Evolutionary conservation across 352 stramenopile genomes (phyloP), one percentile per base, ranked within the genome.

Genomic region (Phytophthora uliginosa): DNA sequence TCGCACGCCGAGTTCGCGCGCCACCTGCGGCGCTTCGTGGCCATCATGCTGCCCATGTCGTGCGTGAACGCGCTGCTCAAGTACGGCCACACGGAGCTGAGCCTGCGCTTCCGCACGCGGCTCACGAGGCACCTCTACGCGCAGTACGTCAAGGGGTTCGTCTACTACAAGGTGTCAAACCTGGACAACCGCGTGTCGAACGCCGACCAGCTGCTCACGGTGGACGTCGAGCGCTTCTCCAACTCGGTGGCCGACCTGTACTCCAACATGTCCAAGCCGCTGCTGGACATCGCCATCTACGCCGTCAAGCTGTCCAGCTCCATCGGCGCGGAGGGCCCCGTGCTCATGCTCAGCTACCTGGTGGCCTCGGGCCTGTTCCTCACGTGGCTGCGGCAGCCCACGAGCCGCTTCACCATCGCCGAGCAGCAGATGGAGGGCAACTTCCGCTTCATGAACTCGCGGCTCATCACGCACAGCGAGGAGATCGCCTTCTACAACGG

Each of bases 401-500:
- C 83, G 22, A 90, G 82, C 64, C 84, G 82, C 51, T 96, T 97
- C 58, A 95, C 85, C 12, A 92, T 94, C 55, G 85, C 88, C 1
- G 87, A 96, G 64, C 86, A 95, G 48, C 84, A 93, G 56, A 84
- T 95, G 74, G 89, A 96, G 60, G 90, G 89, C 68, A 92, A 82
- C 45, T 96, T 95, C 74, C 88, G 89, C 55, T 95, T 90, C 72
- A 93, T 97, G 76, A 95, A 97, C 83, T 91, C 90, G 54, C 79
- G 93, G 15, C 66, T 98, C 4, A 91, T 97, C 63, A 95, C 89
- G 20, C 89, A 97, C 76, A 94, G 90, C 58, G 91, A 98, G 76
- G 89, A 95, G 61, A 96, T 98, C 56, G 92, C 92, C 10, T 98
- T 98, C 63, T 98, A 97, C 80, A 93, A 96, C 56, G 93, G 93